Evolutionary conservation across 805 yeast species (phyloP), one percentile per base, ranked within the genome.

Genomic region (Yamadazyma endophytica): DNA sequence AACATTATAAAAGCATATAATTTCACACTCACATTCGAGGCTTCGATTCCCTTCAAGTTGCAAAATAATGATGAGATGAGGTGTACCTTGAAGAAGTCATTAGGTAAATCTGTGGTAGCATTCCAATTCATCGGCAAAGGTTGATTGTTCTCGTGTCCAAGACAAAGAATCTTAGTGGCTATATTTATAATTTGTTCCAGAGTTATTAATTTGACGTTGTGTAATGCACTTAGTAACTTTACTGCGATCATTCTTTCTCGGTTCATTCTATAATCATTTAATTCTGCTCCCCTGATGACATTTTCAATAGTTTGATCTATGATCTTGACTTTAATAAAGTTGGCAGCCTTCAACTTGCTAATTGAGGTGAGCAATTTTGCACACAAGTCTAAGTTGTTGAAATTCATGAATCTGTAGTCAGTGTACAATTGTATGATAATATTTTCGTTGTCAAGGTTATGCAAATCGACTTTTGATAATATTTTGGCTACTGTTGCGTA

Each of bases 41-140:
- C 8, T 11, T 8, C 3, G 32, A 18, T 6, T 14, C 21, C 22
- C 3, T 31, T n/a, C 21, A 35, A 4, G 7, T 21, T 28, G 17
- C 20, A 29, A 23, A 36, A 36, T 16, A 42, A 20, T 9, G 21
- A 29, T 15, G 68, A 59, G 28, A 58, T 51, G 48, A 88, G 55
- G 23, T 76, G 77, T 21, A 86, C 61, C 35, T 96, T 67, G 54
- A 86, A 85, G 48, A 79, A 84, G 45, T 84, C 79, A 43, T 77
- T 72, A 0, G 80, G 78, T 9, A 58, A 58, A 56, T 88, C 96
- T n/a, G 70, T 31, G 12, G 58, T 70, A 18, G 66, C 59, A 3
- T 49, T 24, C 14, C 58, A 62, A 5, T 70, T 68, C 7, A 48
- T 54, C 1, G 94, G 89, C n/a, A 55, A 44, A 3, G 69, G 70